Base-by-base conservation (phyloP, 2,329 filamentous ascomycete species). In the Talaromyces sp. region DNA sequence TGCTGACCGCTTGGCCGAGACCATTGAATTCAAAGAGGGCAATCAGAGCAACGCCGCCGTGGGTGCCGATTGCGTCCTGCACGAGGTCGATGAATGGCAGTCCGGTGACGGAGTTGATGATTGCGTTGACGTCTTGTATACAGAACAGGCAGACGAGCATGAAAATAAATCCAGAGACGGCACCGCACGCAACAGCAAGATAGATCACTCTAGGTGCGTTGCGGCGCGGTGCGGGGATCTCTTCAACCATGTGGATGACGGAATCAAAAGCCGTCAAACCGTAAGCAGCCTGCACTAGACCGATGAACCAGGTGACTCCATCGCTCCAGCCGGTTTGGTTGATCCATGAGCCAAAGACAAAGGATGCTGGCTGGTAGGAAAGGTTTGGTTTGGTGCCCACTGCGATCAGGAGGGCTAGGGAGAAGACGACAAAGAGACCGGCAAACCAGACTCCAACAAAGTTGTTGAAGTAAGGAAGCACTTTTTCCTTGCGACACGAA, bases 61-160 rank as follows among this genome's bases (percentile, higher is more conserved):
- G 71, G 63, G 84, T 78, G 65, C 81, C 80, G 1, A 82, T 81
- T 1, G 79, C 79, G 38, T 83, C 77, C 63, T 77, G 77, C 61
- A 86, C 86, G 24, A 86, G 78, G 55, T 84, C 77, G 66, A 88
- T 86, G 63, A 86, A 85, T 0, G 86, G 84, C 54, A 82, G 84
- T 0, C 78, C 78, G 0, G 82, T 83, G 0, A 75, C 74, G 0
- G 77, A 78, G 0, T 70, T 69, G 3, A 83, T 68, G 0, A 80
- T 76, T 0, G 67, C 68, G 11, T 79, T 73, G 11, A 82, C 70
- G 59, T 85, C 77, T 2, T 77, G 77, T 17, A 86, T 73, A 27
- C 80, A 83, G 64, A 85, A 86, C 9, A 83, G 75, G 38, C 84
- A 73, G 0, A 82, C 80, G 14, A 85, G 74, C n/a, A 85, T 66